Percentiles rank a stretch among this genome's conserved stretches.
Conservation (phyloP, 257 asterid species). For the Anisodus tanguticus region DNA sequence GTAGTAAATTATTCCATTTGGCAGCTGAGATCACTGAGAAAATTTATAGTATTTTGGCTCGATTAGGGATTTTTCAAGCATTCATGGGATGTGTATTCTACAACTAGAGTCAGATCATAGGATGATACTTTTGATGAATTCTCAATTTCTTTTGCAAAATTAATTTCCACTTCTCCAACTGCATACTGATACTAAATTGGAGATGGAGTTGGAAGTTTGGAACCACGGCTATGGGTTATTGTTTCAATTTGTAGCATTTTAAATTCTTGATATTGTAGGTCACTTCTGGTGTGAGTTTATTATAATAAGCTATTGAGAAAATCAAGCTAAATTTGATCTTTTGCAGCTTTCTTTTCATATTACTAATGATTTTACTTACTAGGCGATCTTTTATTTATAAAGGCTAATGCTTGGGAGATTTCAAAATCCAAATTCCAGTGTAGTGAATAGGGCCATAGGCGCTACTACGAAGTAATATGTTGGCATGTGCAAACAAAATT, state of each 20-base stretch:
- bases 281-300: not conserved
- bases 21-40: not conserved
- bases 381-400: not conserved
- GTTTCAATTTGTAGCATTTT: constrained; percentile 51
- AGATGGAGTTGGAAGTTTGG: constrained; percentile 50
- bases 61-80: constrained; percentile 18
- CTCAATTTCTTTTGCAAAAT: constrained; percentile 35
- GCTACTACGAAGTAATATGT: not conserved
- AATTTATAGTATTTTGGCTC: not conserved
- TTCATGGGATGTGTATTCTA: not conserved
- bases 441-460: not conserved
- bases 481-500: not conserved
- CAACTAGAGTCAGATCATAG: constrained; percentile 8
- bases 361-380: not conserved
- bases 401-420: not conserved
- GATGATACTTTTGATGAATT: constrained; percentile 30
- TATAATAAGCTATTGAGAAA: not conserved
- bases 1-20: constrained; percentile 36
- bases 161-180: constrained; percentile 17
- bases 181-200: not conserved
- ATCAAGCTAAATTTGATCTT: not conserved
- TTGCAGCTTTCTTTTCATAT: not conserved
- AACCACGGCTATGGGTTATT: constrained; percentile 40
- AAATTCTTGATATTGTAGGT: constrained; percentile 20
- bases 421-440: not conserved